Percentiles rank a stretch among this genome's conserved stretches.
phyloP scores from a whole-genome alignment of 2,329 filamentous ascomycete genomes.

The Neodidymelliopsis sp. region DNA sequence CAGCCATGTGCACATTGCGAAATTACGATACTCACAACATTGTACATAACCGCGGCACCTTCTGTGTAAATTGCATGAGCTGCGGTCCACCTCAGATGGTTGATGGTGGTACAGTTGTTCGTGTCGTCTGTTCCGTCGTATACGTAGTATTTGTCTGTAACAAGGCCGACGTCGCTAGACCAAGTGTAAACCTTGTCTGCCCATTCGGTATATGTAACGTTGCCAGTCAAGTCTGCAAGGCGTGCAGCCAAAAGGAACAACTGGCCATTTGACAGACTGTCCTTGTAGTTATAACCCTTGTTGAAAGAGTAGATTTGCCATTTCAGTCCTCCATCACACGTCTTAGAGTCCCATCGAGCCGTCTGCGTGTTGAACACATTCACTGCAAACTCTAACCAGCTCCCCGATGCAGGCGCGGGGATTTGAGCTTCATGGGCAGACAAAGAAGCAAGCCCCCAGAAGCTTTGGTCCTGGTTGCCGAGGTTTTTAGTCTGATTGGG shows the following conservation, averaged over 20 bases:
- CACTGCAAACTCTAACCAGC: conserved; percentile 69
- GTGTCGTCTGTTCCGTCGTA: conserved; percentile 56
- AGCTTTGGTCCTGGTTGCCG: conserved; percentile 76
- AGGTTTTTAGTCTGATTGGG: conserved; percentile 49
- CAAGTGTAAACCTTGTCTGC: conserved; percentile 68
- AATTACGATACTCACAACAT: conserved; percentile 40
- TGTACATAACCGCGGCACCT: conserved; percentile 62
- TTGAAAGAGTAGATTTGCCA: conserved; percentile 83
- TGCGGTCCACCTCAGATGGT: conserved; percentile 60
- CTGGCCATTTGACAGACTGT: conserved; percentile 75
- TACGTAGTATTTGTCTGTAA: conserved; percentile 57
- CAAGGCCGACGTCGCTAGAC: conserved; percentile 55
- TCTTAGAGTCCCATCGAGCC: conserved; percentile 69
- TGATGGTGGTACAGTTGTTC: conserved; percentile 57
- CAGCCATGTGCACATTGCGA: background rate
- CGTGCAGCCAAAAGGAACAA: conserved; percentile 82
- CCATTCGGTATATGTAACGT: conserved; percentile 64
- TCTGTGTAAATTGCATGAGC: conserved; percentile 58
- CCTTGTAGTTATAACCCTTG: conserved; percentile 80
- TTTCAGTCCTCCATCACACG: conserved; percentile 69
- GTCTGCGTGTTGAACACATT: conserved; percentile 77
- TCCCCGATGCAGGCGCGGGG: conserved; percentile 52
- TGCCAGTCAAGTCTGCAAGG: conserved; percentile 71
- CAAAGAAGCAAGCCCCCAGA: conserved; percentile 73
- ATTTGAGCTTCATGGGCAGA: conserved; percentile 72